A percentile compares a stretch with the other conserved stretches of the same genome.
These are phyloP conservation scores for Leccinum incarnatum DNA, from an alignment of 768 basidiomycete species.

Conservation along the genomic window DNA sequence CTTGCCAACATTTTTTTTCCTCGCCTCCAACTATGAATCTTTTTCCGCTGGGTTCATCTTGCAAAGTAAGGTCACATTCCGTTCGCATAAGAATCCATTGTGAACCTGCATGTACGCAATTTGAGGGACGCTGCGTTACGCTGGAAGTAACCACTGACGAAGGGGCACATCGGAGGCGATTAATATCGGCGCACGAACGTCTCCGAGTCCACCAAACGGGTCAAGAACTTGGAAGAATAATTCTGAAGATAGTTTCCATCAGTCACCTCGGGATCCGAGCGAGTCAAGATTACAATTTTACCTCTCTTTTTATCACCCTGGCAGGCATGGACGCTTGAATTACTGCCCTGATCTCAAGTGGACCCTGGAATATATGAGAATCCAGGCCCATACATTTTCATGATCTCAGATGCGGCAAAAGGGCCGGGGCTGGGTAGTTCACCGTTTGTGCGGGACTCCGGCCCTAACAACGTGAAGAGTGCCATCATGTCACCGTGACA, in stretches of 20 bases:
- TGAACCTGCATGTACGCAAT: background rate
- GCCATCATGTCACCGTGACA: too few species aligned
- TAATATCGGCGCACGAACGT: too few species aligned
- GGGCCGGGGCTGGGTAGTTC: background rate
- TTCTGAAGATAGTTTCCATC: background rate
- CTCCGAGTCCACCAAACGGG: too few species aligned
- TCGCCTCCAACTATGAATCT: background rate
- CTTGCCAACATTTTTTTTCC: background rate
- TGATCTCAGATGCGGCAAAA: slow-evolving; percentile 1
- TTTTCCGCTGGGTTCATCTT: background rate
- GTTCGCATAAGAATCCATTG: too few species aligned
- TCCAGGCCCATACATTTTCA: background rate
- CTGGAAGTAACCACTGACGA: background rate
- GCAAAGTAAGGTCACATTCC: background rate
- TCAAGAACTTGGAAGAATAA: too few species aligned
- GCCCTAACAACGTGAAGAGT: background rate
- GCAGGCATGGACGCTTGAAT: background rate
- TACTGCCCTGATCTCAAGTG: background rate
- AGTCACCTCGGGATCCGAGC: background rate
- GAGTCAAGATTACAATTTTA: background rate
- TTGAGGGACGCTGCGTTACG: background rate
- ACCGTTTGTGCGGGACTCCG: background rate
- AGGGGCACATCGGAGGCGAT: background rate
- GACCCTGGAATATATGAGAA: background rate
- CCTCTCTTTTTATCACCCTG: background rate